These are phyloP conservation scores for Eucalyptus pumila DNA, from an alignment of 345 rosid genomes.

Conservation along the genomic window DNA sequence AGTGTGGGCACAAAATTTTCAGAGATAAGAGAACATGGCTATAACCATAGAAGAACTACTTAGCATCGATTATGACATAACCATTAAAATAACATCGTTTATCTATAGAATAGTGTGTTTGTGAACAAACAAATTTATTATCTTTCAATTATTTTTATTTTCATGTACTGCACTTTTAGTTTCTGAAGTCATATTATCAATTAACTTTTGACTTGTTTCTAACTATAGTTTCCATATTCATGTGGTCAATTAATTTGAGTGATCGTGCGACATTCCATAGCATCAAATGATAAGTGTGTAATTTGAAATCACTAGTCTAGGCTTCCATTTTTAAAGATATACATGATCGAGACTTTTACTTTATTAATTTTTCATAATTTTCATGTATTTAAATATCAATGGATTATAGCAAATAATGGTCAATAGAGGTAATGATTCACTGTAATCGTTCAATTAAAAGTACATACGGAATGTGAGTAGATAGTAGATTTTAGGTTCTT, in stretches of 20 bases:
- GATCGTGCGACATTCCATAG: fast-evolving
- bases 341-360: too few relatives aligned
- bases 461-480: too few relatives aligned
- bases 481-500: too few relatives aligned
- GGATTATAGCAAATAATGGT: too few relatives aligned
- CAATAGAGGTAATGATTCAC: fast-evolving
- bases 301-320: fast-evolving
- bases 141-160: too few relatives aligned
- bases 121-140: background rate
- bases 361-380: too few relatives aligned
- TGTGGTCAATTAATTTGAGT: too few relatives aligned
- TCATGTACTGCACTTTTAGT: too few relatives aligned
- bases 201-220: too few relatives aligned
- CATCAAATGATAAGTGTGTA: too few relatives aligned
- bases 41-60: background rate
- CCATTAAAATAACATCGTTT: background rate
- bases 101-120: background rate
- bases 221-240: background rate
- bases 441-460: too few relatives aligned
- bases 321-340: too few relatives aligned
- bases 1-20: background rate
- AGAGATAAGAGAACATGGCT: background rate
- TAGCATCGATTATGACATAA: fast-evolving
- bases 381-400: fast-evolving
- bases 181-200: fast-evolving